Conservation (phyloP, 2,329 filamentous ascomycete genomes). For the Alternaria metachromatica region DNA sequence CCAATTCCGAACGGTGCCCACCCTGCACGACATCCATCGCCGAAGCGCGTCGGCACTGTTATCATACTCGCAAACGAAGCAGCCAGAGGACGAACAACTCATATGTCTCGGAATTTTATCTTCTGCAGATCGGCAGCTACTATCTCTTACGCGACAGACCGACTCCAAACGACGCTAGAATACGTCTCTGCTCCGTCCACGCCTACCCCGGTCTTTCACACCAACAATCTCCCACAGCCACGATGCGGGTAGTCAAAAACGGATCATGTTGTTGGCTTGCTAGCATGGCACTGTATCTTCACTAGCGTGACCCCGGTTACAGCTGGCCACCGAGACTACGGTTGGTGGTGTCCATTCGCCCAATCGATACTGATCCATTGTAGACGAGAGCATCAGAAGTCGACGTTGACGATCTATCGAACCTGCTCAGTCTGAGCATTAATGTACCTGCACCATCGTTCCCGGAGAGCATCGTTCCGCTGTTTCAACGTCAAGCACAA, state of each 20-base stretch:
- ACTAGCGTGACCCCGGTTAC: neutral
- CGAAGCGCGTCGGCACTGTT: neutral
- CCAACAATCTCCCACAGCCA: neutral
- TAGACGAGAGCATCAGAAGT: neutral
- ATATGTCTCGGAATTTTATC: neutral
- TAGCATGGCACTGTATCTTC: neutral
- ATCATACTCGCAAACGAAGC: neutral
- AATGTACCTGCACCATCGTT: neutral
- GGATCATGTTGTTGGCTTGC: neutral
- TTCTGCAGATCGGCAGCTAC: neutral
- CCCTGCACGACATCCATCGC: neutral
- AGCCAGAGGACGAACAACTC: neutral
- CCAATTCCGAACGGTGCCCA: neutral
- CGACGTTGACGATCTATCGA: neutral
- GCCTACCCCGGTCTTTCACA: neutral
- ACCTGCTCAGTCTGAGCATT: neutral
- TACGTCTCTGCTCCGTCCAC: neutral
- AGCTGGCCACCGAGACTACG: neutral
- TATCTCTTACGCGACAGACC: neutral
- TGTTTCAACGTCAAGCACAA: neutral
- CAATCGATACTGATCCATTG: neutral
- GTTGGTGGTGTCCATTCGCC: neutral
- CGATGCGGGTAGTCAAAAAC: neutral
- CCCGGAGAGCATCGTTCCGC: neutral
- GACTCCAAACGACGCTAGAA: neutral